phyloP scores from a whole-genome alignment of 495 filamentous ascomycete species.

The Beverwykella pulmonaria region DNA sequence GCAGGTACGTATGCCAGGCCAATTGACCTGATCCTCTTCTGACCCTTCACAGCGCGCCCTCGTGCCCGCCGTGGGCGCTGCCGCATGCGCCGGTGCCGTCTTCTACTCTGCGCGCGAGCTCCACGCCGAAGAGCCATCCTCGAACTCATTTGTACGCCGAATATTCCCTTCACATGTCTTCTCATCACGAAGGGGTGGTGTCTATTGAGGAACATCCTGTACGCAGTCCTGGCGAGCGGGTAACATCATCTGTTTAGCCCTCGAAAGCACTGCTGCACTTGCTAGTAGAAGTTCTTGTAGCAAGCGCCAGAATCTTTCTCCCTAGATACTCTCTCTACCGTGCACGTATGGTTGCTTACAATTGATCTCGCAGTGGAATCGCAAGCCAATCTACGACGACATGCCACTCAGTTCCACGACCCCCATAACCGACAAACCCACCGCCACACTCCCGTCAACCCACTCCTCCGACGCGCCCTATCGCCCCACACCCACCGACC shows the following conservation, averaged over 20 bases:
- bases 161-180: background rate
- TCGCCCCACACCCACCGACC: constrained; percentile 83
- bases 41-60: constrained; percentile 53
- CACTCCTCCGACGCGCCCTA: constrained; percentile 43
- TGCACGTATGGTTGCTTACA: no score
- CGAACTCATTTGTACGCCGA: constrained; percentile 24
- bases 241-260: constrained; percentile 35
- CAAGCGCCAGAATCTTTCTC: no score
- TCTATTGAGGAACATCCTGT: no score
- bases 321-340: no score
- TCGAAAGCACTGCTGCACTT: no score
- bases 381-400: constrained; percentile 90
- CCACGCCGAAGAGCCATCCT: constrained; percentile 59
- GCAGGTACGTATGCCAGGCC: constrained; percentile 45
- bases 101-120: constrained; percentile 58
- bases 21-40: constrained; percentile 29
- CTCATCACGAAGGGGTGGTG: background rate
- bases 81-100: constrained; percentile 56
- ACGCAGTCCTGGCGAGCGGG: background rate
- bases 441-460: constrained; percentile 21
- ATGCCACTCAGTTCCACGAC: constrained; percentile 38
- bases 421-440: constrained; percentile 38
- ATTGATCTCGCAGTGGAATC: constrained; percentile 44
- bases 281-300: no score
- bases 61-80: constrained; percentile 57